Evolutionary conservation across 352 stramenopile species (phyloP).

Genomic region (Globisporangium rhizosaccharum): DNA sequence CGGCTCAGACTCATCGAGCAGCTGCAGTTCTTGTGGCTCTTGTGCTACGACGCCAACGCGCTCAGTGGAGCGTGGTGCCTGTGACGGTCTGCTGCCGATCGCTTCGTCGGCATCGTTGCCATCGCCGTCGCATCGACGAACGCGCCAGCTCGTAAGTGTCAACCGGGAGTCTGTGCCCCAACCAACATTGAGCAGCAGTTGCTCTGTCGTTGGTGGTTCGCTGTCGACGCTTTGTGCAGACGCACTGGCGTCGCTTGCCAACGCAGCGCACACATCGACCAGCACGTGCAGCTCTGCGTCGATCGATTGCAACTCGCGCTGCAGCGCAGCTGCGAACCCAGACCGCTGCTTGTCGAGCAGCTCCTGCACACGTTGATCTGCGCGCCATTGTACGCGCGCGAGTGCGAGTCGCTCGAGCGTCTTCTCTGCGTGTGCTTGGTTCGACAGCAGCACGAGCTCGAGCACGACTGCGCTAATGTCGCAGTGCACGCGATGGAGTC

Average conservation of each 20-base stretch:
- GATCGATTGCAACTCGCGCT: not conserved
- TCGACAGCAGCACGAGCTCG: not conserved
- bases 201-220: too few relatives aligned
- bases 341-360: conserved; percentile 5
- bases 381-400: conserved; percentile 1
- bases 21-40: not conserved
- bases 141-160: too few relatives aligned
- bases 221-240: not conserved
- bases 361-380: conserved; percentile 4
- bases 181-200: not conserved
- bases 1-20: not conserved
- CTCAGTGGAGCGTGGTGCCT: too few relatives aligned
- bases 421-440: not conserved
- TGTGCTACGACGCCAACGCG: not conserved
- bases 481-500: conserved; percentile 1
- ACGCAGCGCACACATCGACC: not conserved
- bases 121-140: too few relatives aligned
- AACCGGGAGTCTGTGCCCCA: not conserved
- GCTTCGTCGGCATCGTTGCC: too few relatives aligned
- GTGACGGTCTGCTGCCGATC: too few relatives aligned
- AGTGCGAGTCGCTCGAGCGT: not conserved
- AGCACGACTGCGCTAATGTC: not conserved
- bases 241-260: not conserved
- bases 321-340: not conserved
- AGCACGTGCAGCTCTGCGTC: not conserved